Base-by-base conservation (phyloP, 169 alveolate genomes). In the Plasmodium fragile region DNA sequence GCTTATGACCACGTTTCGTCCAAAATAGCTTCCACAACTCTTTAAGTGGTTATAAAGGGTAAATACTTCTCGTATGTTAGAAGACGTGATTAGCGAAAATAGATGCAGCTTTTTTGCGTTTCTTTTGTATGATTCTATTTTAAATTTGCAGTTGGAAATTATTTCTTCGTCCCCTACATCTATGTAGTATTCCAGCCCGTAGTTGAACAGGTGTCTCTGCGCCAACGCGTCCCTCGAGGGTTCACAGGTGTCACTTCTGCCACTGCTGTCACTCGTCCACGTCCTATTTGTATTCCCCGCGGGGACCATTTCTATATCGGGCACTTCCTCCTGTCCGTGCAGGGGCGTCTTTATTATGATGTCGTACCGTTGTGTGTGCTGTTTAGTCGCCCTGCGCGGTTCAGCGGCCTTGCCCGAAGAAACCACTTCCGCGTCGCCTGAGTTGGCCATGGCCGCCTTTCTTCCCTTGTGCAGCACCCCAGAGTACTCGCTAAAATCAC, bases 141-240 rank as follows among this genome's bases (percentile, higher is more conserved):
- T 85, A 18, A 85, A 85, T n/a, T 73, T 18, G 18, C 93, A 73
- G 10, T 85, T 85, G 18, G 85, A 45, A 49, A 75, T 52, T n/a
- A 85, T 75, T 55, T 85, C 93, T 30, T 73, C 81, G 41, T 85
- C 93, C 7, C 81, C n/a, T 49, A 85, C 93, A 53, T 85, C 87
- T 85, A 85, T 75, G 69, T 85, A 85, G 70, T 85, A 73, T 75
- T 85, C 93, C 65, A 85, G 6, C 18, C 93, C 93, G 79, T 85
- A 85, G 65, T 85, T 85, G 45, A 85, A 85, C 16, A 85, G 18
- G 22, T 85, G 77, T 16, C 41, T 30, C 22, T 71, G 71, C 13
- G 41, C 49, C 10, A 25, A 22, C 22, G 39, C 45, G 4, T 49
- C 41, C 22, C 8, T 22, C 5, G 7, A 5, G 18, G 25, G 5